Percentiles rank a stretch among this genome's conserved stretches.
These are phyloP conservation scores for Hydnum rufescens DNA, from an alignment of 768 basidiomycete genomes.

Conservation along the genomic window DNA sequence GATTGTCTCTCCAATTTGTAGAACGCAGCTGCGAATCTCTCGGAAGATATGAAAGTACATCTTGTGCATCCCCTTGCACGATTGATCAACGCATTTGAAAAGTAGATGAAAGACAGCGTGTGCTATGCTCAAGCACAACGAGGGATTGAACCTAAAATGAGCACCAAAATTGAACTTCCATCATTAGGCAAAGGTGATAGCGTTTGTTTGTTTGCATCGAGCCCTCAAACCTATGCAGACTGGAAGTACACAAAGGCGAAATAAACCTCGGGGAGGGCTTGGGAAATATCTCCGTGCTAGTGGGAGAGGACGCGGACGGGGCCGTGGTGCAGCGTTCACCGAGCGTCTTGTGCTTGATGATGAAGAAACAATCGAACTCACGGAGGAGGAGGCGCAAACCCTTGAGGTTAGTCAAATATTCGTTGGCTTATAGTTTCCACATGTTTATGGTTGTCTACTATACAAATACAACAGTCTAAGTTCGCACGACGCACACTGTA, in stretches of 20 bases:
- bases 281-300: constrained; percentile 59
- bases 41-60: too few species aligned
- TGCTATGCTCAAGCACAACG: too few species aligned
- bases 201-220: too few species aligned
- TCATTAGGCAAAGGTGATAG: too few species aligned
- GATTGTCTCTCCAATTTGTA: too few species aligned
- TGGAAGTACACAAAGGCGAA: constrained; percentile 14
- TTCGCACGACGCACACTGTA: constrained; percentile 40
- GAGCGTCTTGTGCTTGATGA: constrained; percentile 40
- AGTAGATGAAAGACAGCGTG: too few species aligned
- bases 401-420: constrained; percentile 12
- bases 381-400: constrained; percentile 4
- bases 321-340: constrained; percentile 48
- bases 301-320: constrained; percentile 37
- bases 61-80: too few species aligned
- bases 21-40: too few species aligned
- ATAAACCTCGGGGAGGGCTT: constrained; percentile 43
- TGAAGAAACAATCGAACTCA: constrained; percentile 24
- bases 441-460: background rate
- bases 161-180: too few species aligned
- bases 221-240: background rate
- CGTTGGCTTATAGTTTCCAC: background rate
- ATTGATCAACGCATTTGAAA: too few species aligned
- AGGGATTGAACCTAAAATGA: too few species aligned
- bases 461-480: constrained; percentile 20